Conservation (phyloP, 2,329 filamentous ascomycete genomes). For the Arthroderma uncinatum region DNA sequence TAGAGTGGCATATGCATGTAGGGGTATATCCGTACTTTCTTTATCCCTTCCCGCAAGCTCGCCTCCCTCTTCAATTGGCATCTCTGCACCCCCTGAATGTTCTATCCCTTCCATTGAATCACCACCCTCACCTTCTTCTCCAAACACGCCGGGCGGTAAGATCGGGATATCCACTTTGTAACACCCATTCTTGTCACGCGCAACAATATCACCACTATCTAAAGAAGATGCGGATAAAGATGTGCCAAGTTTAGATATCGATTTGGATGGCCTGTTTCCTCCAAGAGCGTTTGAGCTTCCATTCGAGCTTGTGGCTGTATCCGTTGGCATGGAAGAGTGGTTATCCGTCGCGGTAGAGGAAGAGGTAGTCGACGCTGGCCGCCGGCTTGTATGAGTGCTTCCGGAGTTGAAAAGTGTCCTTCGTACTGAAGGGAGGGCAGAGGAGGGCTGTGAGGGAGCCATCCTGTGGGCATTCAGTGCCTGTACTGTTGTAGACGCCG, state of each 20-base stretch:
- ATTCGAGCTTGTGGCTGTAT: background rate
- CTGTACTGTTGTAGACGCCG: slow-evolving; percentile 10
- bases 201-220: slow-evolving; percentile 39
- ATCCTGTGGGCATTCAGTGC: background rate
- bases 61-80: slow-evolving; percentile 12
- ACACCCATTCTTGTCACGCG: slow-evolving; percentile 38
- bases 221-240: slow-evolving; percentile 7
- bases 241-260: background rate
- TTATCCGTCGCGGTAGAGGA: background rate
- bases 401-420: slow-evolving; percentile 12
- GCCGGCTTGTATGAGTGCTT: slow-evolving; percentile 6
- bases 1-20: background rate
- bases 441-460: background rate
- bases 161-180: slow-evolving; percentile 39
- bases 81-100: slow-evolving; percentile 48
- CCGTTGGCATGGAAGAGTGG: slow-evolving; percentile 6
- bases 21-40: slow-evolving; percentile 28
- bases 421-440: slow-evolving; percentile 10
- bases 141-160: slow-evolving; percentile 27
- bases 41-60: slow-evolving; percentile 27
- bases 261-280: background rate
- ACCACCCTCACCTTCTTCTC: slow-evolving; percentile 30
- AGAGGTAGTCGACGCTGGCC: background rate
- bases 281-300: slow-evolving; percentile 1
- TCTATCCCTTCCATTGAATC: slow-evolving; percentile 32